A percentile compares a stretch with the other conserved stretches of the same genome.
phyloP scores from a whole-genome alignment of 2,329 filamentous ascomycete species.

The Ophiostoma perfectum region DNA sequence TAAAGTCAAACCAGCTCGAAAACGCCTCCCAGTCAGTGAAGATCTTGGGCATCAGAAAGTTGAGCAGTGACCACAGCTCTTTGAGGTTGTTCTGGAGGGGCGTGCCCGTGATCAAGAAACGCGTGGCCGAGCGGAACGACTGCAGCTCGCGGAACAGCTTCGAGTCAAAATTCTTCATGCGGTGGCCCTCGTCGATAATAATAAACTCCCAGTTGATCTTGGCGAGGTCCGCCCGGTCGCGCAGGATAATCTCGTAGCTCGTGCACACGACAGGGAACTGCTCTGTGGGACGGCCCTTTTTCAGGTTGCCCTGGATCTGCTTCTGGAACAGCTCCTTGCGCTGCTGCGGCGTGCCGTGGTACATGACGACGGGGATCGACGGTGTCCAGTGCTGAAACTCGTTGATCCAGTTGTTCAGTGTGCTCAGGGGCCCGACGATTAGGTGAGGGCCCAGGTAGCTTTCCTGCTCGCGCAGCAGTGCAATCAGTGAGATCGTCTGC shows the following conservation, averaged over 20 bases:
- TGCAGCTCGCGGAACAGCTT: constrained; percentile 84
- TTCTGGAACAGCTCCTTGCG: constrained; percentile 69
- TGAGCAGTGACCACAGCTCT: constrained; percentile 89
- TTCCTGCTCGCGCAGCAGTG: constrained; percentile 80
- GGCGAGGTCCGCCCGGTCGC: constrained; percentile 73
- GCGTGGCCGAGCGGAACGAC: constrained; percentile 82
- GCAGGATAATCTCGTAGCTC: constrained; percentile 92
- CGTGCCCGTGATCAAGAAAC: constrained; percentile 89
- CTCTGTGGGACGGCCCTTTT: constrained; percentile 50
- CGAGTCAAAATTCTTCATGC: constrained; percentile 95
- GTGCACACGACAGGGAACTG: constrained; percentile 91
- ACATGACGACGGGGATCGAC: constrained; percentile 78
- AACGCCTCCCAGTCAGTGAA: constrained; percentile 93
- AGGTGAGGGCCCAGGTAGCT: constrained; percentile 80
- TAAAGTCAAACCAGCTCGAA: constrained; percentile 96
- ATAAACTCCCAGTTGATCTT: constrained; percentile 96
- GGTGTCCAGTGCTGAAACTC: constrained; percentile 92
- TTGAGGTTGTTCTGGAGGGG: constrained; percentile 93
- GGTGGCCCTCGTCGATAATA: constrained; percentile 95
- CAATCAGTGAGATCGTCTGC: constrained; percentile 82
- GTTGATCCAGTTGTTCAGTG: constrained; percentile 90
- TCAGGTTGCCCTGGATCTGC: constrained; percentile 64
- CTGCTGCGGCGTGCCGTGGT: constrained; percentile 77
- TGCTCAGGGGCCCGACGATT: constrained; percentile 85
- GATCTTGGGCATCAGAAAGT: constrained; percentile 87